These are phyloP conservation scores for Erodium texanum DNA, from an alignment of 441 rosid species.

Conservation along the genomic window DNA sequence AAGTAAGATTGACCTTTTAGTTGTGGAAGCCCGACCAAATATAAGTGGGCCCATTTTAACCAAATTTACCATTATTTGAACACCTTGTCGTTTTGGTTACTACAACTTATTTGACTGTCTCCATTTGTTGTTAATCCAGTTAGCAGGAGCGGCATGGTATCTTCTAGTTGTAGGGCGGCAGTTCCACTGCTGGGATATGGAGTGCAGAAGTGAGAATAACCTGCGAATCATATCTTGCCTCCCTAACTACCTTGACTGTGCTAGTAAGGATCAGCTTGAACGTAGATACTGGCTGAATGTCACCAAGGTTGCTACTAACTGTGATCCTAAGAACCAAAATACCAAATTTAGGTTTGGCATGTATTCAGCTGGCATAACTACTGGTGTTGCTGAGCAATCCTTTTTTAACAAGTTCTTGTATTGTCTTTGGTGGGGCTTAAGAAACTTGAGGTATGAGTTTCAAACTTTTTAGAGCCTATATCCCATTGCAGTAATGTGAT, in stretches of 20 bases:
- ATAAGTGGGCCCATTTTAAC: no score
- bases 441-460: constrained; percentile 62
- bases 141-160: constrained; percentile 81
- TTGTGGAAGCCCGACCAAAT: no score
- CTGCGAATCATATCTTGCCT: constrained; percentile 27
- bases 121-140: constrained; percentile 29
- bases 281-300: constrained; percentile 42
- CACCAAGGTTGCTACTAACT: constrained; percentile 50
- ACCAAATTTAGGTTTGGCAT: constrained; percentile 54
- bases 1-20: no score
- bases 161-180: constrained; percentile 62
- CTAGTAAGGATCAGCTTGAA: constrained; percentile 26
- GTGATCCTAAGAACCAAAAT: constrained; percentile 37
- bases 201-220: constrained; percentile 41
- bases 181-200: constrained; percentile 59
- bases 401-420: constrained; percentile 68
- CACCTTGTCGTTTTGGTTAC: neutral
- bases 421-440: constrained; percentile 97
- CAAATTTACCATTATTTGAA: no score
- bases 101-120: neutral
- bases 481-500: neutral
- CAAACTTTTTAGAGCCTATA: neutral
- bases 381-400: constrained; percentile 44
- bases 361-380: constrained; percentile 51
- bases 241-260: constrained; percentile 57